A percentile compares a stretch with the other conserved stretches of the same genome.
phyloP scores from a whole-genome alignment of 371 early-diverging fungal genomes.

The Lichtheimia ornata region DNA sequence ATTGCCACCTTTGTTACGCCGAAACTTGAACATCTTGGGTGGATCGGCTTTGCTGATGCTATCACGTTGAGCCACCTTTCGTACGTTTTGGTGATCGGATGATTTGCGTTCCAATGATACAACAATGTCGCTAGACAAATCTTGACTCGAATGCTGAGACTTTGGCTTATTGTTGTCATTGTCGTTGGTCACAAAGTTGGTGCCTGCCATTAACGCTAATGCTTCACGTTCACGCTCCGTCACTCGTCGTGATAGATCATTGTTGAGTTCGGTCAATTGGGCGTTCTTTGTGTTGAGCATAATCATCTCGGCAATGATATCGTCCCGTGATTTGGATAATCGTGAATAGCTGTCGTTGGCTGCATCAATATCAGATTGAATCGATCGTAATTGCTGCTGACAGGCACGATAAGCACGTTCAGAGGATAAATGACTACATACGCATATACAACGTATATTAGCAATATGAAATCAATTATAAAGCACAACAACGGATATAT shows the following conservation, averaged over 20 bases:
- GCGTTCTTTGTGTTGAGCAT: slow-evolving; percentile 57
- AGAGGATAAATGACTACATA: too few relatives aligned
- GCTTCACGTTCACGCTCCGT: slow-evolving; percentile 38
- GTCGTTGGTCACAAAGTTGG: slow-evolving; percentile 21
- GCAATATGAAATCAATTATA: slow-evolving; percentile 16
- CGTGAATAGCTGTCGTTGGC: slow-evolving; percentile 22
- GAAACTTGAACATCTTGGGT: slow-evolving; percentile 46
- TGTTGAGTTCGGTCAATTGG: slow-evolving; percentile 54
- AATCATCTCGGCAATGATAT: slow-evolving; percentile 54
- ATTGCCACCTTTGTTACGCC: slow-evolving; percentile 25
- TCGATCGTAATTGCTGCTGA: slow-evolving; percentile 37
- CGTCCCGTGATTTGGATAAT: slow-evolving; percentile 34
- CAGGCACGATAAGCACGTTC: slow-evolving; percentile 32
- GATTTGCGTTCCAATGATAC: slow-evolving; percentile 14
- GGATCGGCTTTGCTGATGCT: slow-evolving; percentile 45
- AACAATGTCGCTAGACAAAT: neutral
- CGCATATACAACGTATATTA: slow-evolving; percentile 17
- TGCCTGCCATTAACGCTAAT: slow-evolving; percentile 26
- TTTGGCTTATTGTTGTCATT: slow-evolving; percentile 43
- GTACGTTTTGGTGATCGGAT: slow-evolving; percentile 16
- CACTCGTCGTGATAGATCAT: slow-evolving; percentile 52
- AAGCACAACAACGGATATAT: slow-evolving; percentile 17
- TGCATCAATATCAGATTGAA: slow-evolving; percentile 28
- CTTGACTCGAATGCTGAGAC: slow-evolving; percentile 5
- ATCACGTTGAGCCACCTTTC: slow-evolving; percentile 41